Evolutionary conservation across 2,329 filamentous ascomycete genomes (phyloP), one percentile per base, ranked within the genome.

Genomic region (Xylariaceae sp.): DNA sequence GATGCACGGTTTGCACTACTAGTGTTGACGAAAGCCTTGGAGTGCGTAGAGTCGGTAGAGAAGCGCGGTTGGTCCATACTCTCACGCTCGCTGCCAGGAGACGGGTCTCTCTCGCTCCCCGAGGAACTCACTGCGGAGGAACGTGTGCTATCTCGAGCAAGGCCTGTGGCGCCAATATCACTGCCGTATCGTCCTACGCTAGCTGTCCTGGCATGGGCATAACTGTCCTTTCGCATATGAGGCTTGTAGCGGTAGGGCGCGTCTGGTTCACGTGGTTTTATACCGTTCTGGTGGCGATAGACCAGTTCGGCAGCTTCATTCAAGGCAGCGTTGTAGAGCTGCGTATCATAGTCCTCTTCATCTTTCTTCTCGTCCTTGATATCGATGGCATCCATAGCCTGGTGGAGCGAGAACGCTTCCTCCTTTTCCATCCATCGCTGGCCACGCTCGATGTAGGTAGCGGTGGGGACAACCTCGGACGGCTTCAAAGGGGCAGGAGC

Each of bases 391-490:
- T 90, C 84, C 79, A 92, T 84, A 9, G 89, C 88, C 62, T 85
- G 81, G 15, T 87, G 82, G 60, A 92, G 74, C 17, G 88, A 88
- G 42, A 81, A 80, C 3, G 84, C 87, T 73, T 92, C 89, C 69
- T 91, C 88, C 72, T 88, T 89, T 72, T 92, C 89, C 83, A 90
- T 89, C 87, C 88, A 90, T 67, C 88, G 78, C 69, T 86, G 83
- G 15, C 87, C 88, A 58, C 85, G 82, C 72, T 92, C 89, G 58
- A 89, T 86, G 72, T 92, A 92, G 6, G 82, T 84, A 49, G 84
- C 78, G 61, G 81, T 88, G 5, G 85, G 83, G 13, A 88, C 84
- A 53, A 88, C 80, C 54, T 85, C 80, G 2, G 80, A 82, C 1
- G 84, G 82, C 63, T 78, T 85, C 58, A 85, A 69, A 11, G 81